These are phyloP conservation scores for Colletotrichum scovillei DNA, from an alignment of 2,329 filamentous ascomycete genomes.

Conservation along the genomic window DNA sequence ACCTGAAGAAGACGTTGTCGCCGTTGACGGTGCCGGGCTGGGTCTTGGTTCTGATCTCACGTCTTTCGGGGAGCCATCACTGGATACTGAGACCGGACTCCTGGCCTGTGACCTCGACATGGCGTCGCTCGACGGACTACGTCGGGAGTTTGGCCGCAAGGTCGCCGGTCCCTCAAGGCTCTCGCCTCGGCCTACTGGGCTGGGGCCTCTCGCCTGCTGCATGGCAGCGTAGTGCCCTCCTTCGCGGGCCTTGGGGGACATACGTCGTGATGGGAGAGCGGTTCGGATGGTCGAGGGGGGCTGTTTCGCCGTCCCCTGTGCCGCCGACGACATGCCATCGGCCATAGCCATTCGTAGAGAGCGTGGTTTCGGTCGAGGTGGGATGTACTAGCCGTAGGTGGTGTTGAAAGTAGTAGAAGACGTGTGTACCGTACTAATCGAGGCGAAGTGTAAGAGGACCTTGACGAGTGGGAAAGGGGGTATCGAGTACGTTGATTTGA, in stretches of 20 bases:
- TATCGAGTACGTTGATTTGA: conserved; percentile 4
- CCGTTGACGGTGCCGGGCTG: conserved; percentile 29
- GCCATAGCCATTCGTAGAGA: conserved; percentile 37
- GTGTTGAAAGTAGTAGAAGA: conserved; percentile 2
- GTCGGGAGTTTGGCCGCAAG: conserved; percentile 20
- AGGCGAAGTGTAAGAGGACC: conserved; percentile 9
- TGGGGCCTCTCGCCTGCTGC: conserved; percentile 24
- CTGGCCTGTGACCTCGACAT: conserved; percentile 30
- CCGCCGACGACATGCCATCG: conserved; percentile 33
- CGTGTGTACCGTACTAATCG: neutral
- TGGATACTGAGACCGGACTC: conserved; percentile 31
- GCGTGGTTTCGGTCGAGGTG: neutral
- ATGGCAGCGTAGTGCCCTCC: conserved; percentile 16
- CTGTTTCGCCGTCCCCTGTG: conserved; percentile 30
- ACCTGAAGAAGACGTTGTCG: conserved; percentile 39
- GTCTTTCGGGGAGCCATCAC: conserved; percentile 28
- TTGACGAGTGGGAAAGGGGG: neutral
- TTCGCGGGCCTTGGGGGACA: conserved; percentile 32
- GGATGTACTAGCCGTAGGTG: neutral
- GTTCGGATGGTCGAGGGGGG: conserved; percentile 31
- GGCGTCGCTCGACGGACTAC: conserved; percentile 36
- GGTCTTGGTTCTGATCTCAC: conserved; percentile 21
- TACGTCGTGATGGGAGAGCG: conserved; percentile 36
- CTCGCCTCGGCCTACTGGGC: conserved; percentile 6
- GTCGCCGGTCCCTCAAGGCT: neutral